Percentiles rank a stretch among this genome's conserved stretches.
These are phyloP conservation scores for Agaricus sinodeliciosus DNA, from an alignment of 768 basidiomycete genomes.

Conservation along the genomic window DNA sequence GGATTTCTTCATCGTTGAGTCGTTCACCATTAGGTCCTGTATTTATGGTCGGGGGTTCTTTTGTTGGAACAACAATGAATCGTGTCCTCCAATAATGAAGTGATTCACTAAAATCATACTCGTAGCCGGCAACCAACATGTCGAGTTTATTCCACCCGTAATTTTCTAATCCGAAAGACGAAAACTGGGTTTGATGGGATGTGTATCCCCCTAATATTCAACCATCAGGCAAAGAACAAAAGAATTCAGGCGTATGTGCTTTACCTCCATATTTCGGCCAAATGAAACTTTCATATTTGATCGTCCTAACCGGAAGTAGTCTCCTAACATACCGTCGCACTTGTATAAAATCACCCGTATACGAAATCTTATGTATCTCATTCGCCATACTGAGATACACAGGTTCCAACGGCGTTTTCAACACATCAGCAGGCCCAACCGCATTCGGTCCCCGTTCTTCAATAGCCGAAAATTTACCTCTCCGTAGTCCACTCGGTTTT, in stretches of 20 bases:
- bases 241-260: no score
- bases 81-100: slow-evolving; percentile 92
- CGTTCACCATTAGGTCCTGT: slow-evolving; percentile 63
- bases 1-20: slow-evolving; percentile 81
- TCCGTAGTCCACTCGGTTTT: slow-evolving; percentile 26
- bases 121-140: slow-evolving; percentile 80
- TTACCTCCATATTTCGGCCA: slow-evolving; percentile 83
- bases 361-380: slow-evolving; percentile 89
- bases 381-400: slow-evolving; percentile 94
- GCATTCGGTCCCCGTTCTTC: slow-evolving; percentile 54
- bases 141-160: slow-evolving; percentile 90
- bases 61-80: slow-evolving; percentile 86
- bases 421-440: slow-evolving; percentile 58
- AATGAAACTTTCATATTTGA: slow-evolving; percentile 83
- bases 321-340: slow-evolving; percentile 81
- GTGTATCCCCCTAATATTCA: slow-evolving; percentile 87
- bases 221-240: no score
- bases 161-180: slow-evolving; percentile 71
- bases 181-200: slow-evolving; percentile 67
- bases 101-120: slow-evolving; percentile 73
- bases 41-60: slow-evolving; percentile 53
- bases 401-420: slow-evolving; percentile 54
- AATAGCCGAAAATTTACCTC: slow-evolving; percentile 46
- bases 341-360: slow-evolving; percentile 85
- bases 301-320: slow-evolving; percentile 53